phyloP scores from a whole-genome alignment of 768 basidiomycete genomes.

The Dentipellis fragilis region DNA sequence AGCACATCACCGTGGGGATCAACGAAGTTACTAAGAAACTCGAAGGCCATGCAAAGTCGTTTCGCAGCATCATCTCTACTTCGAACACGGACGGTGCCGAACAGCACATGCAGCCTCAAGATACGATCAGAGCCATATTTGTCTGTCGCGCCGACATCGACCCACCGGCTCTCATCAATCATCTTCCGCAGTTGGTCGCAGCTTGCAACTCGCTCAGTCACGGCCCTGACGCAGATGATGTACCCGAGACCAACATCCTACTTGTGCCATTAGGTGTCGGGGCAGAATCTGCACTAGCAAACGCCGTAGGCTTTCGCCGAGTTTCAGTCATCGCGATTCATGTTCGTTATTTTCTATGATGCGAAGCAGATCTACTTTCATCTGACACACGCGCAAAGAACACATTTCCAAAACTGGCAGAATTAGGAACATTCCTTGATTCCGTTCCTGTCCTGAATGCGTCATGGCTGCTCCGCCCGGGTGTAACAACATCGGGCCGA shows the following conservation, averaged over 20 bases:
- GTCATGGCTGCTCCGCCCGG: constrained; percentile 44
- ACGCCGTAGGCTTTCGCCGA: constrained; percentile 54
- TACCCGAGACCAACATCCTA: constrained; percentile 26
- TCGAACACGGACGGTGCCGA: background rate
- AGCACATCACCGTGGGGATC: constrained; percentile 56
- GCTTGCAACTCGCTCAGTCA: constrained; percentile 49
- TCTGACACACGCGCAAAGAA: constrained; percentile 22
- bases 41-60: constrained; percentile 40
- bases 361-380: background rate
- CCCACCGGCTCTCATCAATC: constrained; percentile 59
- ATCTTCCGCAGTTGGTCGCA: constrained; percentile 70
- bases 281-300: constrained; percentile 52
- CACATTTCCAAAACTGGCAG: constrained; percentile 28
- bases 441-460: constrained; percentile 49
- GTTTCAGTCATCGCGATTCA: constrained; percentile 58
- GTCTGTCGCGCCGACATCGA: constrained; percentile 71
- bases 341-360: constrained; percentile 31
- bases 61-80: background rate
- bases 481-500: constrained; percentile 15
- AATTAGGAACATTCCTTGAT: constrained; percentile 28
- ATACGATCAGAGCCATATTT: constrained; percentile 33
- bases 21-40: constrained; percentile 71
- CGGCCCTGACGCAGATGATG: constrained; percentile 6
- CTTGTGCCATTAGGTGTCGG: constrained; percentile 59
- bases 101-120: background rate